These are phyloP conservation scores for Calycina herbarum DNA, from an alignment of 2,329 filamentous ascomycete species.

Conservation along the genomic window DNA sequence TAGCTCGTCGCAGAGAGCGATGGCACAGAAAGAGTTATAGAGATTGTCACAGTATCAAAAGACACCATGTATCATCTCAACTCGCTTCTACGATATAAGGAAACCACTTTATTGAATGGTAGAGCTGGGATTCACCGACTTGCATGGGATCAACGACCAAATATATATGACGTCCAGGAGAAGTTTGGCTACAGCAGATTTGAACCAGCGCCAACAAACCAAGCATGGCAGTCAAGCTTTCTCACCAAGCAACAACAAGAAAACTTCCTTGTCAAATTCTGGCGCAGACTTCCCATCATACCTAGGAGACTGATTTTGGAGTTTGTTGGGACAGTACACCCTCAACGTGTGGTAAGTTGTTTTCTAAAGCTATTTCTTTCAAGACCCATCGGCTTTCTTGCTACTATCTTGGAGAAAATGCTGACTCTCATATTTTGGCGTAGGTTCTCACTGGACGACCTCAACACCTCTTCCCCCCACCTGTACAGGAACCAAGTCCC, in stretches of 20 bases:
- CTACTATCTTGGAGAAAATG: neutral
- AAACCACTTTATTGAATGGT: neutral
- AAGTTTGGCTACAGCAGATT: neutral
- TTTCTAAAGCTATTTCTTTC: neutral
- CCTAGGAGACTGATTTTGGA: neutral
- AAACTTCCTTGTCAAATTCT: neutral
- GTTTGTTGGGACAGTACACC: neutral
- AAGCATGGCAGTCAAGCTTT: neutral
- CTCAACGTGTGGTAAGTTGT: neutral
- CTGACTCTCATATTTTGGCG: neutral
- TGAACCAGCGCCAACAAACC: neutral
- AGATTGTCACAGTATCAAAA: neutral
- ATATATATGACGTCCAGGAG: neutral
- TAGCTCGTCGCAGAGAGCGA: neutral
- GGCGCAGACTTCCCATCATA: neutral
- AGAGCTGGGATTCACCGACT: too few species aligned
- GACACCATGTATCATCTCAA: neutral
- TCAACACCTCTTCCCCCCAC: neutral
- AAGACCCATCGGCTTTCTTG: neutral
- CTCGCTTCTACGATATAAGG: neutral
- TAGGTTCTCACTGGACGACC: neutral
- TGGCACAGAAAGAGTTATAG: neutral
- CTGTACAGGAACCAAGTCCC: neutral
- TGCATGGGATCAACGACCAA: neutral
- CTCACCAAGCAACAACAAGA: neutral